phyloP scores from a whole-genome alignment of 768 basidiomycete genomes.

The Mycena rosella region DNA sequence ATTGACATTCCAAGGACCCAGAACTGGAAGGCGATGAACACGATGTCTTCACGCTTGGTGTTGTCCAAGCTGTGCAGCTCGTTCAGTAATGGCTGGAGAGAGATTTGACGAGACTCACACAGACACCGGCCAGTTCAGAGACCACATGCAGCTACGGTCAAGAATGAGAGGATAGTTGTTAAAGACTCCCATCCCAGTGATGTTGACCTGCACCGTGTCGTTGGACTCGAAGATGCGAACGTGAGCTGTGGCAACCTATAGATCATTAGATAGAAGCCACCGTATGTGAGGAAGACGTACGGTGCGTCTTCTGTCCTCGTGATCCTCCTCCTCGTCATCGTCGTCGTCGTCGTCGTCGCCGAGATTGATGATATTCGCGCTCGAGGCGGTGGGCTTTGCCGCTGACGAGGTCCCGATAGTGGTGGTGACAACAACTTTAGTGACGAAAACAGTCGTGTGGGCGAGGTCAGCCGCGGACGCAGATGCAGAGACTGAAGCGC shows the following conservation, averaged over 20 bases:
- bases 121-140: constrained; percentile 78
- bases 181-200: constrained; percentile 51
- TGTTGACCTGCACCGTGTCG: constrained; percentile 40
- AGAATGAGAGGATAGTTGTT: constrained; percentile 54
- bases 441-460: constrained; percentile 6
- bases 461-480: constrained; percentile 11
- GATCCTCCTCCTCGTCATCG: no score
- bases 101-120: constrained; percentile 58
- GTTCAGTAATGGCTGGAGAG: constrained; percentile 3
- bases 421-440: not conserved
- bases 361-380: no score
- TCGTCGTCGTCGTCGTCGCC: no score
- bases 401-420: not conserved
- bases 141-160: constrained; percentile 63
- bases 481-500: constrained; percentile 3
- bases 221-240: constrained; percentile 38
- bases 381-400: not conserved
- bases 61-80: constrained; percentile 65
- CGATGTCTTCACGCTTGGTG: constrained; percentile 82
- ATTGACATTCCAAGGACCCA: constrained; percentile 87
- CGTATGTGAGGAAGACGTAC: not conserved
- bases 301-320: constrained; percentile 3
- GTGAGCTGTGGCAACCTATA: constrained; percentile 21
- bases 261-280: not conserved
- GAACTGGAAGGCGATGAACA: constrained; percentile 83